These are phyloP conservation scores for Torulaspora maleeae DNA, from an alignment of 805 yeast genomes.

Conservation along the genomic window DNA sequence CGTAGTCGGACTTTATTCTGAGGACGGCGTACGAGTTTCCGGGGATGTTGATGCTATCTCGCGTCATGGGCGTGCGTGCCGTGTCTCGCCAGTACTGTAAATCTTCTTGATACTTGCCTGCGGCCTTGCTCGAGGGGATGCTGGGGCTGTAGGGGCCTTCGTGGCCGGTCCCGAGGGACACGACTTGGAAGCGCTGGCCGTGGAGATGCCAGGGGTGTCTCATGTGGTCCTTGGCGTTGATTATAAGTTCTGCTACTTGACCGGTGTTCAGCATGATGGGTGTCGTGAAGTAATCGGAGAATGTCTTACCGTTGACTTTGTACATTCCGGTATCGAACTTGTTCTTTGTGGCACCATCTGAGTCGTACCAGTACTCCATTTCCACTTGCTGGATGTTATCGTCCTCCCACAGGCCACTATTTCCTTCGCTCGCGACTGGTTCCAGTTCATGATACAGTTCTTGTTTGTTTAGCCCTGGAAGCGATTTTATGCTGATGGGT, in stretches of 20 bases:
- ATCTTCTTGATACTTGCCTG: slow-evolving; percentile 36
- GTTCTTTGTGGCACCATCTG: slow-evolving; percentile 39
- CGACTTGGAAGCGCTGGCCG: slow-evolving; percentile 53
- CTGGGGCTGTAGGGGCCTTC: slow-evolving; percentile 37
- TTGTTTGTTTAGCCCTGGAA: slow-evolving; percentile 27
- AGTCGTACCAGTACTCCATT: slow-evolving; percentile 48
- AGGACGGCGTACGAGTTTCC: slow-evolving; percentile 53
- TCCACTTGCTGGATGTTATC: slow-evolving; percentile 35
- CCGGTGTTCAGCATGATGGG: slow-evolving; percentile 45
- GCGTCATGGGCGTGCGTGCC: slow-evolving; percentile 45
- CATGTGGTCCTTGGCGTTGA: slow-evolving; percentile 64
- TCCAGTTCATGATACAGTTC: slow-evolving; percentile 24
- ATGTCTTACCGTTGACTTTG: slow-evolving; percentile 48
- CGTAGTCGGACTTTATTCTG: slow-evolving; percentile 60
- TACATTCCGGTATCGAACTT: slow-evolving; percentile 46
- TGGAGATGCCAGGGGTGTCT: slow-evolving; percentile 64
- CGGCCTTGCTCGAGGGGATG: slow-evolving; percentile 37
- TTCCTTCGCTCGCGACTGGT: slow-evolving; percentile 9
- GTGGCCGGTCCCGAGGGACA: slow-evolving; percentile 44
- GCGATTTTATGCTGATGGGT: slow-evolving; percentile 39
- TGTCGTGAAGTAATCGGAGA: slow-evolving; percentile 51
- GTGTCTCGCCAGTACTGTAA: slow-evolving; percentile 22
- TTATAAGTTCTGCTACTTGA: slow-evolving; percentile 54
- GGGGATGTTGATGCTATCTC: slow-evolving; percentile 63
- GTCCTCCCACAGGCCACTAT: slow-evolving; percentile 4